A percentile compares a stretch with the other conserved stretches of the same genome.
These are phyloP conservation scores for Styphnolobium japonicum DNA, from an alignment of 306 rosid genomes.

Conservation along the genomic window DNA sequence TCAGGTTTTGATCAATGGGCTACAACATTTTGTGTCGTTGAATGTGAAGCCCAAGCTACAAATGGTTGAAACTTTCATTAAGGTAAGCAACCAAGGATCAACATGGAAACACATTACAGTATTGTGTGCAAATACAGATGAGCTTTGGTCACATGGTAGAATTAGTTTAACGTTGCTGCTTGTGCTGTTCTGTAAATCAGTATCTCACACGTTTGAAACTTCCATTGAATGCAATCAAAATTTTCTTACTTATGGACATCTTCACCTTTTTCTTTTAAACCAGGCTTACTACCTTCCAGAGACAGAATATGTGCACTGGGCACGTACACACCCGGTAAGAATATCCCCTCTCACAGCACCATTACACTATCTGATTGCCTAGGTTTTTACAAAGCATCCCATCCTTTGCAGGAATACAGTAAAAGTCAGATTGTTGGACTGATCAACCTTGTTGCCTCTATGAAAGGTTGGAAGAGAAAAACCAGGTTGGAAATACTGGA, in stretches of 20 bases:
- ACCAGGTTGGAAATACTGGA: slow-evolving; percentile 83
- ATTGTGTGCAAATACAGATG: background rate
- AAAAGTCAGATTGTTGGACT: slow-evolving; percentile 83
- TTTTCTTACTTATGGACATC: slow-evolving; percentile 4
- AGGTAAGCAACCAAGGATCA: slow-evolving; percentile 53
- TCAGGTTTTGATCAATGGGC: slow-evolving; percentile 96
- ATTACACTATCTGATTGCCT: background rate
- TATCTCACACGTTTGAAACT: slow-evolving; percentile 10
- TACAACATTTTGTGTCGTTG: slow-evolving; percentile 74
- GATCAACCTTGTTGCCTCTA: slow-evolving; percentile 87
- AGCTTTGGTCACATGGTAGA: slow-evolving; percentile 1
- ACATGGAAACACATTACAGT: background rate
- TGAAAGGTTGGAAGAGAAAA: slow-evolving; percentile 99
- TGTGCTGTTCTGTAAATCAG: background rate
- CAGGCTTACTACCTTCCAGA: slow-evolving; percentile 99
- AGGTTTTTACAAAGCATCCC: slow-evolving; percentile 22
- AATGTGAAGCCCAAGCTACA: slow-evolving; percentile 85
- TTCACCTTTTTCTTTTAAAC: slow-evolving; percentile 28
- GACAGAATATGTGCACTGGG: slow-evolving; percentile 95
- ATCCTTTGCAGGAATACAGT: slow-evolving; percentile 72
- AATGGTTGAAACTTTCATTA: slow-evolving; percentile 84
- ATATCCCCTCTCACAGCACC: slow-evolving; percentile 3
- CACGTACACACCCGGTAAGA: slow-evolving; percentile 87
- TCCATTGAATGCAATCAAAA: background rate
- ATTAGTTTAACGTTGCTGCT: slow-evolving; percentile 21